Conservation (phyloP, 2,329 filamentous ascomycete genomes). For the Fusarium humuli region DNA sequence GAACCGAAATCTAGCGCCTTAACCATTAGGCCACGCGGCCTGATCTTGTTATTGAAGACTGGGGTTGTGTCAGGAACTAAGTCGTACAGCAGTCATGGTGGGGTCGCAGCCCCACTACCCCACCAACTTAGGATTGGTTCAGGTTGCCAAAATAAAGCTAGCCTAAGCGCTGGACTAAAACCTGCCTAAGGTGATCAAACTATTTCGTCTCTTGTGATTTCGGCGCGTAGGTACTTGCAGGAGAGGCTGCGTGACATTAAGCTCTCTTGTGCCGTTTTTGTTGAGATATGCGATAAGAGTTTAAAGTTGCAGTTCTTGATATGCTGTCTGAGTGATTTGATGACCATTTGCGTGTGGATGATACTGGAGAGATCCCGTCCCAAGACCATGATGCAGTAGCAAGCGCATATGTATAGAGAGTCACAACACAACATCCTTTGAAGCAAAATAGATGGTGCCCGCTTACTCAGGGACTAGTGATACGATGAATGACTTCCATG, state of each 20-base stretch:
- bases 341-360: not conserved
- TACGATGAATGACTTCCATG: fast-evolving
- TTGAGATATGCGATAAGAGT: not conserved
- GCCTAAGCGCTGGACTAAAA: not conserved
- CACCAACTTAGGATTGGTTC: not conserved
- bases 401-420: too few species aligned
- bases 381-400: too few species aligned
- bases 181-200: fast-evolving
- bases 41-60: slow-evolving; percentile 7
- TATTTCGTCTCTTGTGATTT: fast-evolving
- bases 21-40: slow-evolving; percentile 54
- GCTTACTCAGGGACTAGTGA: fast-evolving
- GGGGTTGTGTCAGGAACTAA: not conserved
- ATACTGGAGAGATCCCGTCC: fast-evolving
- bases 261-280: not conserved
- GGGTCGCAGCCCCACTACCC: not conserved
- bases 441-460: fast-evolving
- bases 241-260: fast-evolving
- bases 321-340: not conserved
- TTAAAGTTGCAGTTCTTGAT: fast-evolving
- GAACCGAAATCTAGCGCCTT: slow-evolving; percentile 54
- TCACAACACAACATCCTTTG: not conserved
- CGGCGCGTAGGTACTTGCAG: too few species aligned
- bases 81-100: not conserved
- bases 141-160: not conserved